Conservation (phyloP, 495 filamentous ascomycete species). For the Cryomyces minteri region DNA sequence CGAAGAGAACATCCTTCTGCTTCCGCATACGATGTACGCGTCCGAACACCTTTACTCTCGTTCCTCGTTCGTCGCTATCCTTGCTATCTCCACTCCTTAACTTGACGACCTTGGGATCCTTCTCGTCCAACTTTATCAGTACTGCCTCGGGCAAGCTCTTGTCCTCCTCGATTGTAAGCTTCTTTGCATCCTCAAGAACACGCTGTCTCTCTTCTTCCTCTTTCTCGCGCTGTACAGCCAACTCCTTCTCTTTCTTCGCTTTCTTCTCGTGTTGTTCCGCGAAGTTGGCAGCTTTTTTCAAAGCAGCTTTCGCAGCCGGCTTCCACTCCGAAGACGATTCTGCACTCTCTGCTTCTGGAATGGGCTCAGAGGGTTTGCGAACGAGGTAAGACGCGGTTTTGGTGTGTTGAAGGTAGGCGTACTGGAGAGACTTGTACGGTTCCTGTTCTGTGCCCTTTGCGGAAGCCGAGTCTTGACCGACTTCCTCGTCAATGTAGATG, state of each 20-base stretch:
- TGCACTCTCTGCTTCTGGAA: constrained; percentile 13
- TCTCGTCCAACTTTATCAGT: constrained; percentile 50
- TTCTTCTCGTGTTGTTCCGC: constrained; percentile 34
- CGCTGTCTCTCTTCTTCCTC: constrained; percentile 46
- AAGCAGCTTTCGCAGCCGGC: constrained; percentile 59
- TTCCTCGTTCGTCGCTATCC: constrained; percentile 41
- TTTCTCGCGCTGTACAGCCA: constrained; percentile 50
- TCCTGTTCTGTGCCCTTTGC: constrained; percentile 48
- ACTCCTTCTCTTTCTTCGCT: constrained; percentile 26
- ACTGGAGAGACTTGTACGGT: constrained; percentile 64
- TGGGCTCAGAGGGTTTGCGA: constrained; percentile 49
- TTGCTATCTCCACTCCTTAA: constrained; percentile 16
- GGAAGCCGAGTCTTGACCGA: constrained; percentile 50
- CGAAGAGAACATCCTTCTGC: constrained; percentile 78
- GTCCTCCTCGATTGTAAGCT: constrained; percentile 69
- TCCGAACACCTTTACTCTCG: constrained; percentile 66
- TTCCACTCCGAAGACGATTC: constrained; percentile 57
- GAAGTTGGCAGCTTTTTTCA: constrained; percentile 64
- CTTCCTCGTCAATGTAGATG: constrained; percentile 62
- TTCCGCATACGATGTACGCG: constrained; percentile 67
- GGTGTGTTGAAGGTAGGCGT: constrained; percentile 56
- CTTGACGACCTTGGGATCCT: constrained; percentile 19
- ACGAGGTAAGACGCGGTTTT: constrained; percentile 43
- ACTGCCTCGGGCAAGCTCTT: constrained; percentile 56
- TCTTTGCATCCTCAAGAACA: constrained; percentile 73